Evolutionary conservation across 805 yeast species (phyloP), one percentile per base, ranked within the genome.

Genomic region (Monosporozyma aquatica): DNA sequence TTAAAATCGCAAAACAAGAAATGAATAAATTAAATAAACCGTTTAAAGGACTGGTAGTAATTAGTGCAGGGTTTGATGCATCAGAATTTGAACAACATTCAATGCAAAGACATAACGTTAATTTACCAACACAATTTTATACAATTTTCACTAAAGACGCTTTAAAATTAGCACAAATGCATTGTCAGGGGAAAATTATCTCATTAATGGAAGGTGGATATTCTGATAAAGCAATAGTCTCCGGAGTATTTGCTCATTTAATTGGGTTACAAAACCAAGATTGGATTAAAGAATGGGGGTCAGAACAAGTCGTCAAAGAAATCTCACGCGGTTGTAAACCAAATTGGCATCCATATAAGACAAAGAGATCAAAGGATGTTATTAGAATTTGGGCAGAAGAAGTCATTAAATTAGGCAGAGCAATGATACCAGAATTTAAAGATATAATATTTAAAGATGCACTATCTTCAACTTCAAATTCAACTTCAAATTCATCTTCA

Each of bases 1-100:
- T 83, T 47, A 68, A 67, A 44, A 66, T 56, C 14, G 71, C 79
- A 3, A 73, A 69, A 50, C 56, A 55, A 29, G 70, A 68, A 42
- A 65, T 71, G 56, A 74, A 68, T 20, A 55, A 56, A 35, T 59
- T 36, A 47, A 63, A 55, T 47, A 63, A 61, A 52, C 68, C 69
- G 2, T 78, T 75, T 57, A 72, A 71, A 47, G 75, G 78, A 1
- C 49, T 84, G 45, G 75, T 86, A 3, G 71, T 81, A n/a, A 69
- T 85, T 1, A 83, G 94, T 35, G 89, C 95, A 0, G 95, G 95
- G 2, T 86, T 85, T 58, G 95, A 85, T 63, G 94, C 92, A 2
- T 78, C 84, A 14, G 95, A 85, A 56, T 80, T 74, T 59, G 95
- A 85, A 56, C 79, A 78, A 44, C 75, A 76, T n/a, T 75, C 80